Conservation (phyloP, 768 basidiomycete genomes). For the Hericium rajendrae region DNA sequence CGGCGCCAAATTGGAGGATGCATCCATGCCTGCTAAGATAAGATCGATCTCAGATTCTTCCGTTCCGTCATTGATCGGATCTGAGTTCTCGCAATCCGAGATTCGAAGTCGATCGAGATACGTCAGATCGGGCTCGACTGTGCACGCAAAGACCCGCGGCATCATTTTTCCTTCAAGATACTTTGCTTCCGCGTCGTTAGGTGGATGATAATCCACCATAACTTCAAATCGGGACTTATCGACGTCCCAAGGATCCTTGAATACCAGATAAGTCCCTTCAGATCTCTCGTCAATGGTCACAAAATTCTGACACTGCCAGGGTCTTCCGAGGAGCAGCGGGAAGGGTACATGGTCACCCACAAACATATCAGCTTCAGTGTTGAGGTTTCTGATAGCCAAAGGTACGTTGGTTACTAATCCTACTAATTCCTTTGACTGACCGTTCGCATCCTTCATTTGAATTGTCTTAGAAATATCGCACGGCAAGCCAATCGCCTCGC, state of each 20-base stretch:
- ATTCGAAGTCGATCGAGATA: too few relatives aligned
- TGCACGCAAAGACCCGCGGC: too few relatives aligned
- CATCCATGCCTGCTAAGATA: too few relatives aligned
- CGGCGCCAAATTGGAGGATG: too few relatives aligned
- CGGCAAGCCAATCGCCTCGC: background rate
- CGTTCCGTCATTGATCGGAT: too few relatives aligned
- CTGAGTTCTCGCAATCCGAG: too few relatives aligned
- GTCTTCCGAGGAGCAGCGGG: constrained; percentile 15
- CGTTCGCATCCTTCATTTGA: constrained; percentile 22
- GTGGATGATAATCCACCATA: background rate
- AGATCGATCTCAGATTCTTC: too few relatives aligned
- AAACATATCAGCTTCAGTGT: constrained; percentile 15
- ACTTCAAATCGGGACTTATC: background rate
- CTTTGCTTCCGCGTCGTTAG: background rate
- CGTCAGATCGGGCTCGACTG: too few relatives aligned
- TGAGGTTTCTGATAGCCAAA: constrained; percentile 16
- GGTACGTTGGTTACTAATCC: constrained; percentile 17
- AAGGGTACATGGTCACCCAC: constrained; percentile 15
- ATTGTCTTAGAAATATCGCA: background rate
- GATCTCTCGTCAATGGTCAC: constrained; percentile 16
- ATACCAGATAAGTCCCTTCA: constrained; percentile 11
- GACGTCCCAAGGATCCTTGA: background rate
- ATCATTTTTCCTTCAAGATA: background rate
- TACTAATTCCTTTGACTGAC: constrained; percentile 13
- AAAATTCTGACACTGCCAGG: constrained; percentile 16